Evolutionary conservation across 2,329 filamentous ascomycete species (phyloP).

Genomic region (Emydomyces testavorans): DNA sequence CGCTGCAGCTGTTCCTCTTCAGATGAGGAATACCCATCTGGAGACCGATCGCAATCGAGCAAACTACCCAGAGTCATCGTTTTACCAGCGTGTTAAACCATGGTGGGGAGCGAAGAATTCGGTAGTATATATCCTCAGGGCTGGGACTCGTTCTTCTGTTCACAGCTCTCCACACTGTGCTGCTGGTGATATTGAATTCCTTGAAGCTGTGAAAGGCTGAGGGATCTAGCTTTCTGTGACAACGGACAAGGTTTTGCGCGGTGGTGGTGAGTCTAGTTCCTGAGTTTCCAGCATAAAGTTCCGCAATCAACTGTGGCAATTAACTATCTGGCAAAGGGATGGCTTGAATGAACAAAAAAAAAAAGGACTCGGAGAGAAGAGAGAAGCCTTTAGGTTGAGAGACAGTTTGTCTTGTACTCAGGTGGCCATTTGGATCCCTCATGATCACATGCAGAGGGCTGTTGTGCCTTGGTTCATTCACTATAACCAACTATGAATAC

Average conservation of each 20-base stretch:
- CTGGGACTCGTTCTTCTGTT: not conserved
- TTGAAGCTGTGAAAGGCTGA: not conserved
- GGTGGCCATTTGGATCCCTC: not conserved
- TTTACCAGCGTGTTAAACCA: not conserved
- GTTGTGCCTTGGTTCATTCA: not conserved
- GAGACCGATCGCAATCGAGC: slow-evolving; percentile 9
- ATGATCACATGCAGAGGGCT: not conserved
- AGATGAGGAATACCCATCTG: slow-evolving; percentile 8
- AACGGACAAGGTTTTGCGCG: no score
- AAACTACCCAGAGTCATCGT: slow-evolving; percentile 6
- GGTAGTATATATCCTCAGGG: not conserved
- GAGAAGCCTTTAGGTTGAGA: not conserved
- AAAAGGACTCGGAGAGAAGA: not conserved
- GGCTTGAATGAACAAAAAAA: not conserved
- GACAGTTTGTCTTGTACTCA: not conserved
- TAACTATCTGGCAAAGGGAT: not conserved
- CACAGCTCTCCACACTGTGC: not conserved
- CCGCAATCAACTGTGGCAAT: not conserved
- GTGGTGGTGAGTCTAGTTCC: slow-evolving; percentile 1
- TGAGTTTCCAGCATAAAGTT: not conserved
- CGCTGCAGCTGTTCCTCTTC: slow-evolving; percentile 5
- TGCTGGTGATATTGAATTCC: not conserved
- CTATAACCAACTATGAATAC: not conserved
- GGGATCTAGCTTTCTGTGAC: not conserved
- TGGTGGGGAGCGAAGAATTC: not conserved